Evolutionary conservation across 768 basidiomycete genomes (phyloP), one percentile per base, ranked within the genome.

Genomic region (Trametes meyenii): DNA sequence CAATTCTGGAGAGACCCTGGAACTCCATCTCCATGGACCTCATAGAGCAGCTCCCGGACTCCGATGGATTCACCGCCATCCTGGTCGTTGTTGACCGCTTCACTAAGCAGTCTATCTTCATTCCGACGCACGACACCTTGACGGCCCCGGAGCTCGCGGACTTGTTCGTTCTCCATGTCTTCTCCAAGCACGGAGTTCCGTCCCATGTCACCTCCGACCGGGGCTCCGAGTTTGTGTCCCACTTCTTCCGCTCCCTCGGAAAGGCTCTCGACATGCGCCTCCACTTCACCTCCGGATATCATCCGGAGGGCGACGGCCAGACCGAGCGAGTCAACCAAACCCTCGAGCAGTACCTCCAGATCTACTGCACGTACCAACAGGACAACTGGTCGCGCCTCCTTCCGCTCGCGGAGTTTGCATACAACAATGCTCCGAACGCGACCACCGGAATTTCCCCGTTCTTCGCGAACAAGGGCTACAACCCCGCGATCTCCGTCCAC

Each of bases 281-380:
- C 38, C 70, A 13, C 26, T 49, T 44, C 43, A 44, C 43, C 5
- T 5, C 49, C 23, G 69, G 69, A 1, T 77, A 44, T 21, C 43
- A 44, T 19, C 43, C 43, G 71, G 3, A 79, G 77, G 0, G 77
- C 77, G 76, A 81, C 54, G 71, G 75, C 57, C 71, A 69, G 19
- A 77, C 75, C 0, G 78, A 79, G 65, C 62, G 72, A n/a, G 68
- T 66, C 24, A 80, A 78, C 50, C 72, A 77, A 61, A 72, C 67
- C 5, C 67, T 79, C 17, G 75, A 79, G 49, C 63, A 68, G 0
- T 78, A 78, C 57, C 69, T 82, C 6, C 69, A 71, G 19, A 38
- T 52, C n/a, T 52, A 52, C 36, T 21, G n/a, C 50, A 44, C 17
- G n/a, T 44, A 44, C 43, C 43, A 44, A 17, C 43, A 44, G 21